Conservation (phyloP, 2,329 filamentous ascomycete genomes). For the Harringtonia aguacate region DNA sequence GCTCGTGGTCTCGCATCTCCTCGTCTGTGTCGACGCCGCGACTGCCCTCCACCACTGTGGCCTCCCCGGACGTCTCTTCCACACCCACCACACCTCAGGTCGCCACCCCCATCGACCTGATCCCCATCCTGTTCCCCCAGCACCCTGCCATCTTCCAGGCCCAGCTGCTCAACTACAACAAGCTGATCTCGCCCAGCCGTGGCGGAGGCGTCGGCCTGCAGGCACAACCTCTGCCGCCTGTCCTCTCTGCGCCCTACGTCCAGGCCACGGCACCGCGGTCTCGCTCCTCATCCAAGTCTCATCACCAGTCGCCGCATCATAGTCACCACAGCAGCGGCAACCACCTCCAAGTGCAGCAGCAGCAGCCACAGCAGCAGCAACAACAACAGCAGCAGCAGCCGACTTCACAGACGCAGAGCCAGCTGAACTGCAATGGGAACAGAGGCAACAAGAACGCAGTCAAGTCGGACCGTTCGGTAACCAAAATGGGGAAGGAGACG, state of each 20-base stretch:
- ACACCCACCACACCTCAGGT: slow-evolving; percentile 13
- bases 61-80: slow-evolving; percentile 13
- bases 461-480: slow-evolving; percentile 51
- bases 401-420: slow-evolving; percentile 3
- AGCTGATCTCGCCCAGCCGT: slow-evolving; percentile 48
- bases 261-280: slow-evolving; percentile 43
- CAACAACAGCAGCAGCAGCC: slow-evolving; percentile 30
- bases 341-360: slow-evolving; percentile 19
- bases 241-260: slow-evolving; percentile 44
- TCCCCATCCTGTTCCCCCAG: slow-evolving; percentile 48
- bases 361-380: slow-evolving; percentile 1
- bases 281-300: slow-evolving; percentile 50
- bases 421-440: slow-evolving; percentile 51
- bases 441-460: slow-evolving; percentile 43
- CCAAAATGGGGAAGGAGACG: slow-evolving; percentile 44
- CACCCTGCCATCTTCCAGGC: slow-evolving; percentile 50
- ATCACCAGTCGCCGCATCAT: slow-evolving; percentile 33
- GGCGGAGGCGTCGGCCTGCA: slow-evolving; percentile 42
- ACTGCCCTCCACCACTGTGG: slow-evolving; percentile 7
- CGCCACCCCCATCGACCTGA: slow-evolving; percentile 32
- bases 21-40: slow-evolving; percentile 15
- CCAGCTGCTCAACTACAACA: slow-evolving; percentile 55
- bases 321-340: slow-evolving; percentile 30
- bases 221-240: slow-evolving; percentile 41
- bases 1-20: slow-evolving; percentile 26